Percentiles rank a stretch among this genome's conserved stretches.
These are phyloP conservation scores for Tetracladium marchalianum DNA, from an alignment of 495 filamentous ascomycete species.

Conservation along the genomic window DNA sequence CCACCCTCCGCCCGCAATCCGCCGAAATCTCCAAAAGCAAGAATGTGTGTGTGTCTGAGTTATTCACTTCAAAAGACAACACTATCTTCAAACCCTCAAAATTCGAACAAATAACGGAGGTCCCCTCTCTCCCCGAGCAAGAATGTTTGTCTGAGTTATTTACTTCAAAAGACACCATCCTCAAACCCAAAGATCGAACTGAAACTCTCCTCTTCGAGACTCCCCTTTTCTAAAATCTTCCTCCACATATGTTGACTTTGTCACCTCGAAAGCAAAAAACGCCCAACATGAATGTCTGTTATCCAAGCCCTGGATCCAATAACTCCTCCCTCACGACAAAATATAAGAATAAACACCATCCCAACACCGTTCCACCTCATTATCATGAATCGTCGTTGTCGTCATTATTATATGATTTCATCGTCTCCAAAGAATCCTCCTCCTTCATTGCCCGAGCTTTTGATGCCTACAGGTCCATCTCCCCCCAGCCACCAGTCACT, in stretches of 20 bases:
- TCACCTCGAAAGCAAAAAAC: neutral
- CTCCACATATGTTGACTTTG: neutral
- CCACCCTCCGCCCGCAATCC: no score
- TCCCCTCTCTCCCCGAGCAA: neutral
- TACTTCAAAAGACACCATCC: neutral
- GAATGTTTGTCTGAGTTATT: neutral
- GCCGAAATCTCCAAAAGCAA: no score
- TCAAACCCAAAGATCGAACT: neutral
- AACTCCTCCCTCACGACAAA: neutral
- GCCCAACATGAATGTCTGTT: no score
- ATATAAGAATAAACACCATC: neutral
- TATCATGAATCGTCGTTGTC: slow-evolving; percentile 1
- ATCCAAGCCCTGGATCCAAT: neutral
- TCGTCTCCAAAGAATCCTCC: slow-evolving; percentile 4
- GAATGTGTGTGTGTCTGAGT: slow-evolving; percentile 1
- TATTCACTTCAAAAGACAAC: slow-evolving; percentile 5
- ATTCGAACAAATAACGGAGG: no score
- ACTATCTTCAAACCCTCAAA: no score
- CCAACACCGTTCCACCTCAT: neutral
- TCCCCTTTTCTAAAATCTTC: neutral
- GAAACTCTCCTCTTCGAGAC: neutral
- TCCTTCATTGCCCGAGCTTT: neutral
- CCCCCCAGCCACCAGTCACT: slow-evolving; percentile 4
- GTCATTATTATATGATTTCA: slow-evolving; percentile 10
- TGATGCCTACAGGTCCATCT: slow-evolving; percentile 4